Percentiles rank a stretch among this genome's conserved stretches.
phyloP scores from a whole-genome alignment of 208 protist species.

The Crithidia sp. region DNA sequence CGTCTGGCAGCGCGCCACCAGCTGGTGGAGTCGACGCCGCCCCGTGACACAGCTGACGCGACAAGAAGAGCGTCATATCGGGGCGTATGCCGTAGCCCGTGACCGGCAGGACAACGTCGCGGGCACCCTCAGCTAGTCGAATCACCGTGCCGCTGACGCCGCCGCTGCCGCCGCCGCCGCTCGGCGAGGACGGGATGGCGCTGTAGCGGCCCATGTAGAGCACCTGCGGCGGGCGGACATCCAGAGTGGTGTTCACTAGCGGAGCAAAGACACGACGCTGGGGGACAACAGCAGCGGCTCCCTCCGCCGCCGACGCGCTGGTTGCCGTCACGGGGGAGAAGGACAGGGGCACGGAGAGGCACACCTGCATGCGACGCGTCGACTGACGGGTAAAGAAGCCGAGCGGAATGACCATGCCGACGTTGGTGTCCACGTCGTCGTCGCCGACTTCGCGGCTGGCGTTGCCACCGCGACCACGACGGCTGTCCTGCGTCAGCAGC shows the following conservation, averaged over 20 bases:
- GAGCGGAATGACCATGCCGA: conserved; percentile 55
- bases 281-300: conserved; percentile 12
- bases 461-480: conserved; percentile 1
- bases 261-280: conserved; percentile 35
- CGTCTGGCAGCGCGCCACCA: not conserved
- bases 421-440: conserved; percentile 7
- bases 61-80: conserved; percentile 69
- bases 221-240: conserved; percentile 52
- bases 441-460: not conserved
- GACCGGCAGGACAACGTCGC: conserved; percentile 61
- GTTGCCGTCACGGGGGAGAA: conserved; percentile 28
- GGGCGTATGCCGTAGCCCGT: conserved; percentile 66
- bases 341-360: conserved; percentile 69
- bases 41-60: conserved; percentile 39
- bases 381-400: conserved; percentile 56
- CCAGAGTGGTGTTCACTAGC: conserved; percentile 37
- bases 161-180: not conserved
- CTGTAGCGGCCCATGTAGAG: conserved; percentile 65
- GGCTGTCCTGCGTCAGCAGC: conserved; percentile 24
- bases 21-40: not conserved
- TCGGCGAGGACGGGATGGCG: conserved; percentile 18
- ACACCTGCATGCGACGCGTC: conserved; percentile 63
- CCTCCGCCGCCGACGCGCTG: not conserved
- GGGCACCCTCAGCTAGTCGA: conserved; percentile 51
- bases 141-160: conserved; percentile 33